Evolutionary conservation across 1,284 basidiomycete genomes (phyloP).

Genomic region (Neolentinus lepideus): DNA sequence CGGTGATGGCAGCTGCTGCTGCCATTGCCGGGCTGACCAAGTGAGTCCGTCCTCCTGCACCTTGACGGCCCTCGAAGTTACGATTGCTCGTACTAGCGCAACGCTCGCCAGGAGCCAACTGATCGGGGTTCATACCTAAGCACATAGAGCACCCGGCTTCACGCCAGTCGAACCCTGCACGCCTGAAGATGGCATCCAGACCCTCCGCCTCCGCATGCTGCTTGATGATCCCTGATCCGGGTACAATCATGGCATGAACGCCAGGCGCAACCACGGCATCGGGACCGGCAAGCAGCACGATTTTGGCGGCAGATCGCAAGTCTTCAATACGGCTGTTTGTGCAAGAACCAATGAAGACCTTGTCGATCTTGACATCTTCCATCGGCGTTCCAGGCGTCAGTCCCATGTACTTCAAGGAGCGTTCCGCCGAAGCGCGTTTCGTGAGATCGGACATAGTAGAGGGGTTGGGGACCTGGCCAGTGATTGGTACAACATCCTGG

Average conservation of each 20-base stretch:
- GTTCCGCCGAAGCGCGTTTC: constrained; percentile 70
- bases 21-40: constrained; percentile 95
- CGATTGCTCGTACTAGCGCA: constrained; percentile 96
- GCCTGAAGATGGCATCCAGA: constrained; percentile 85
- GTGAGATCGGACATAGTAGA: constrained; percentile 55
- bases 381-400: constrained; percentile 78
- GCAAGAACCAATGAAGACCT: constrained; percentile 96
- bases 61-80: constrained; percentile 94
- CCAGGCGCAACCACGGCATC: constrained; percentile 74
- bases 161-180: constrained; percentile 95
- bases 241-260: constrained; percentile 92
- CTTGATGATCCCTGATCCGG: constrained; percentile 92
- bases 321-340: constrained; percentile 97
- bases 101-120: constrained; percentile 83
- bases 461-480: constrained; percentile 81
- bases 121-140: constrained; percentile 96
- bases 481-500: constrained; percentile 88
- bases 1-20: constrained; percentile 87
- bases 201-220: constrained; percentile 94
- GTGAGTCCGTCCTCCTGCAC: constrained; percentile 89
- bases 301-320: constrained; percentile 81
- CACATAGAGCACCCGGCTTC: constrained; percentile 99
- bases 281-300: constrained; percentile 72
- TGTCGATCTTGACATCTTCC: constrained; percentile 84
- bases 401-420: constrained; percentile 90